Percentiles rank a stretch among this genome's conserved stretches.
Evolutionary conservation across 31 red algal genomes (phyloP).

Genomic region (Bonnemaisonia californica): DNA sequence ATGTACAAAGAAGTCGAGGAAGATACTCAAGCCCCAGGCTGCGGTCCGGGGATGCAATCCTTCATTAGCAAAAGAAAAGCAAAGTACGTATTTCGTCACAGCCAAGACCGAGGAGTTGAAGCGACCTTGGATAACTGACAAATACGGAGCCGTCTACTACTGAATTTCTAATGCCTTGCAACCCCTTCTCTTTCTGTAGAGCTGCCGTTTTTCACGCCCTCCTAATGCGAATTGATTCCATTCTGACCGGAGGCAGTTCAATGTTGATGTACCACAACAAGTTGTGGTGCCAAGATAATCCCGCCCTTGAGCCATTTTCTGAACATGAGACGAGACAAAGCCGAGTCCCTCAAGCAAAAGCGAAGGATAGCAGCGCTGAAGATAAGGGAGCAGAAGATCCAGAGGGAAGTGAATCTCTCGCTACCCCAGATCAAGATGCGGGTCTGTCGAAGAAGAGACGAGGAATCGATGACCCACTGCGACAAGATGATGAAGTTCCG

Average conservation of each 20-base stretch:
- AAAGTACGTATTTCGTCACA: neutral
- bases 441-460: neutral
- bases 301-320: neutral
- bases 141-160: neutral
- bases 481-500: neutral
- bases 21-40: neutral
- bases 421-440: neutral
- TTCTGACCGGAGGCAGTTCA: constrained; percentile 1
- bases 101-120: neutral
- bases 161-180: neutral
- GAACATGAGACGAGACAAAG: neutral
- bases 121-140: neutral
- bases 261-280: constrained; percentile 10
- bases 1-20: constrained; percentile 6
- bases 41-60: neutral
- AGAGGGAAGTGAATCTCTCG: neutral
- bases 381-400: too few relatives aligned
- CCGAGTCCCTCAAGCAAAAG: neutral
- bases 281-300: constrained; percentile 1
- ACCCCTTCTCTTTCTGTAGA: neutral
- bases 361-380: too few relatives aligned
- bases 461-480: neutral
- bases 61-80: neutral
- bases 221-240: neutral
- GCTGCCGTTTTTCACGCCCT: constrained; percentile 1